phyloP scores from a whole-genome alignment of 495 filamentous ascomycete genomes.

The Aspergillus haitiensis region DNA sequence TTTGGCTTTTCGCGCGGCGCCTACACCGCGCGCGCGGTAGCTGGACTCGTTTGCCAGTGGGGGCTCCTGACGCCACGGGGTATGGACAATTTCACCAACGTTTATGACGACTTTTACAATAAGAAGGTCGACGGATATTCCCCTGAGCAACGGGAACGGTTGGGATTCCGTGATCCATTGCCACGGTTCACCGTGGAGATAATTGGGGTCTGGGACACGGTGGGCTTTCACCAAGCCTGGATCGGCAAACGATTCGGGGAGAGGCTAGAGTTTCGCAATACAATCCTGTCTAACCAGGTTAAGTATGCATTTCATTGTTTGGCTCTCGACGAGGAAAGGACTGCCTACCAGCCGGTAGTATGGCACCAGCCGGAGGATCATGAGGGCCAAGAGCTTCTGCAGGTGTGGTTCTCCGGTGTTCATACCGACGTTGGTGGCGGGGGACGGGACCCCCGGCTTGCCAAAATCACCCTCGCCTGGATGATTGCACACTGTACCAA shows the following conservation, averaged over 20 bases:
- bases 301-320: slow-evolving; percentile 62
- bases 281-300: slow-evolving; percentile 40
- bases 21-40: slow-evolving; percentile 57
- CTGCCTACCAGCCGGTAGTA: slow-evolving; percentile 53
- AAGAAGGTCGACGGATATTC: slow-evolving; percentile 29
- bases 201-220: slow-evolving; percentile 62
- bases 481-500: slow-evolving; percentile 44
- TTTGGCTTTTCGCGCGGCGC: slow-evolving; percentile 63
- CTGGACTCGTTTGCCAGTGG: slow-evolving; percentile 53
- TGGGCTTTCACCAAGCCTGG: slow-evolving; percentile 46
- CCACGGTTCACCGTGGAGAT: slow-evolving; percentile 44
- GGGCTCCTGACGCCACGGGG: slow-evolving; percentile 46
- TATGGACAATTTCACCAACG: slow-evolving; percentile 44
- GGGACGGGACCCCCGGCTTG: slow-evolving; percentile 33
- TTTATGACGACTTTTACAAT: slow-evolving; percentile 52
- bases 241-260: slow-evolving; percentile 25
- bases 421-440: slow-evolving; percentile 56
- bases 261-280: slow-evolving; percentile 33
- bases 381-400: slow-evolving; percentile 34
- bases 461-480: slow-evolving; percentile 49
- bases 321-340: slow-evolving; percentile 56
- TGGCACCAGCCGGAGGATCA: slow-evolving; percentile 45
- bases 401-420: slow-evolving; percentile 59
- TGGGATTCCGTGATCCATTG: slow-evolving; percentile 22
- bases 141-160: slow-evolving; percentile 19